Conservation (phyloP, 78 protist genomes). For the Mantamonas sphyraenae region DNA sequence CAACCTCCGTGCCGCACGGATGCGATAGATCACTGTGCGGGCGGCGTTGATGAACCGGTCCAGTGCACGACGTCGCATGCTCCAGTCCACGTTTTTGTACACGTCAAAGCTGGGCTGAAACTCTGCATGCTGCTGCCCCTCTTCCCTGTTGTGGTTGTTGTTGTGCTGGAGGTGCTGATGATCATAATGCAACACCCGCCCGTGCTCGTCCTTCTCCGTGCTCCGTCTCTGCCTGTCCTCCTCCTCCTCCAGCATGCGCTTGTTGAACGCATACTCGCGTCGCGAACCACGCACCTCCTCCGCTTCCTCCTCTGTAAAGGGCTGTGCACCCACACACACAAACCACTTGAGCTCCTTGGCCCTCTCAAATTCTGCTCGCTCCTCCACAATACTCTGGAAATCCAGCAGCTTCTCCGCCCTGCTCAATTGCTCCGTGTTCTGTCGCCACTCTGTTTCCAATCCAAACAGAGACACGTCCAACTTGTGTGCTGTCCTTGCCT, state of each 20-base stretch:
- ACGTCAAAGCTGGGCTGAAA: no score
- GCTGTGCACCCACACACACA: background rate
- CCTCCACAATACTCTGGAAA: no score
- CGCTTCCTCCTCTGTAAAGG: background rate
- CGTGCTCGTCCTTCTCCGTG: background rate
- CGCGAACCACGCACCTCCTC: background rate
- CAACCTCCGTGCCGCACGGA: no score
- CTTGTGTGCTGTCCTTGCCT: no score
- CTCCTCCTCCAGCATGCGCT: background rate
- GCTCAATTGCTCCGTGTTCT: background rate
- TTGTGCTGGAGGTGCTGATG: no score
- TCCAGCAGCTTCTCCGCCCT: no score
- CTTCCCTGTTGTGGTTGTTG: no score
- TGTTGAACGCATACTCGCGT: background rate
- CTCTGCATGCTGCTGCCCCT: slow-evolving; percentile 1
- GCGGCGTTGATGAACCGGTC: no score
- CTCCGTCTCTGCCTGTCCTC: background rate
- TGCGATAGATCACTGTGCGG: no score
- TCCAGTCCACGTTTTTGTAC: no score
- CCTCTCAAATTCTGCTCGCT: background rate
- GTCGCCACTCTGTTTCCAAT: background rate
- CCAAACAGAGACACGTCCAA: background rate
- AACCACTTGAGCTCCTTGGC: background rate
- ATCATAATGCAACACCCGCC: background rate
- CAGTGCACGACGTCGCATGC: no score